Evolutionary conservation across 441 rosid genomes (phyloP).

Genomic region (Rhodomyrtus psidioides): DNA sequence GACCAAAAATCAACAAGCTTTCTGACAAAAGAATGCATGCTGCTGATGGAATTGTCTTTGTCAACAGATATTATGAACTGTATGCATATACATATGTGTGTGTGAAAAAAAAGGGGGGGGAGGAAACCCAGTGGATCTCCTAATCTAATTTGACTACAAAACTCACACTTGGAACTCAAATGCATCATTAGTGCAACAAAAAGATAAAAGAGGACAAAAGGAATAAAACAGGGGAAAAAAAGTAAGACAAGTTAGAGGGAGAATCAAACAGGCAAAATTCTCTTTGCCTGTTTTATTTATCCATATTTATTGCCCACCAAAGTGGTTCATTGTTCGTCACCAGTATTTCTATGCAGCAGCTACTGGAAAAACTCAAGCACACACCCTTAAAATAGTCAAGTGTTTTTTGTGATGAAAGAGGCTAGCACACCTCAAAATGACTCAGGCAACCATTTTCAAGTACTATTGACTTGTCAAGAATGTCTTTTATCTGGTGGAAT

Average conservation of each 20-base stretch:
- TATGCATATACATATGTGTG: no score
- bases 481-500: slow-evolving; percentile 39
- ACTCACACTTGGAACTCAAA: neutral
- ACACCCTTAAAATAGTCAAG: neutral
- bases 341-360: neutral
- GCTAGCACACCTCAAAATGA: slow-evolving; percentile 70
- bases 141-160: neutral
- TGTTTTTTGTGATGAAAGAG: neutral
- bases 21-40: neutral
- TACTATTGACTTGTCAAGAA: slow-evolving; percentile 48
- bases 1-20: neutral
- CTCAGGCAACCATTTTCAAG: slow-evolving; percentile 56
- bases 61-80: neutral
- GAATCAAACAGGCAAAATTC: neutral
- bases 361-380: neutral
- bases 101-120: neutral
- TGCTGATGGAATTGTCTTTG: neutral
- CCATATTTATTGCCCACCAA: neutral
- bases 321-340: neutral
- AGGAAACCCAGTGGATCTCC: neutral
- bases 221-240: neutral
- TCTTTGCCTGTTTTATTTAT: neutral
- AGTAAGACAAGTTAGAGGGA: neutral
- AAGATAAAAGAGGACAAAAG: neutral
- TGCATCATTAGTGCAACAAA: neutral